Conservation (phyloP, 495 filamentous ascomycete species). For the Tuber microsphaerosporum region DNA sequence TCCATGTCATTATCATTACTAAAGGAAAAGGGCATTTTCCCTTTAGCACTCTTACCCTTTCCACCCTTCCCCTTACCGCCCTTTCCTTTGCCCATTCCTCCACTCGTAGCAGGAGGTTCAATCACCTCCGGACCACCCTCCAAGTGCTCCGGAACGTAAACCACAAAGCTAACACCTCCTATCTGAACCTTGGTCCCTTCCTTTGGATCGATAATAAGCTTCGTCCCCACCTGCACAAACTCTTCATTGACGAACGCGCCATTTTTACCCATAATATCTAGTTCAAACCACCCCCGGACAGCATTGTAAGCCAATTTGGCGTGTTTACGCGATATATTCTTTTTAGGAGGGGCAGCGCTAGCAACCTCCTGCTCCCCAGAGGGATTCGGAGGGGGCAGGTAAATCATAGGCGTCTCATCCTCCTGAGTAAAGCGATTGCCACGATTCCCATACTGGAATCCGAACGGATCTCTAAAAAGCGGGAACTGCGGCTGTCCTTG, state of each 20-base stretch:
- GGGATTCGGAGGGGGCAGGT: constrained; percentile 24
- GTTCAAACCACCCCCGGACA: constrained; percentile 64
- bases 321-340: constrained; percentile 79
- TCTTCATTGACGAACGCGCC: constrained; percentile 76
- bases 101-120: constrained; percentile 7
- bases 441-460: background rate
- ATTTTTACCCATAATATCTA: constrained; percentile 74
- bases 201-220: constrained; percentile 26
- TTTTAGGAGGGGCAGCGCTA: constrained; percentile 33
- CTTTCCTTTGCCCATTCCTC: constrained; percentile 52
- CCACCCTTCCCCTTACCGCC: constrained; percentile 57
- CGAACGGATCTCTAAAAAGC: constrained; percentile 27
- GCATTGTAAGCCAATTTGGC: constrained; percentile 76
- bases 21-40: constrained; percentile 15
- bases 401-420: constrained; percentile 37
- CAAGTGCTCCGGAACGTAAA: constrained; percentile 29
- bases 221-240: constrained; percentile 42
- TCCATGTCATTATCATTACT: constrained; percentile 28
- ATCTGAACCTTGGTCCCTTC: constrained; percentile 39
- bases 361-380: constrained; percentile 9
- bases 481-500: constrained; percentile 5
- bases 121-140: constrained; percentile 21
- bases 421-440: background rate
- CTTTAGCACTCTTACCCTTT: constrained; percentile 43
- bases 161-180: constrained; percentile 38